A percentile compares a stretch with the other conserved stretches of the same genome.
These are phyloP conservation scores for Herpetospermum pedunculosum DNA, from an alignment of 306 rosid genomes.

Conservation along the genomic window DNA sequence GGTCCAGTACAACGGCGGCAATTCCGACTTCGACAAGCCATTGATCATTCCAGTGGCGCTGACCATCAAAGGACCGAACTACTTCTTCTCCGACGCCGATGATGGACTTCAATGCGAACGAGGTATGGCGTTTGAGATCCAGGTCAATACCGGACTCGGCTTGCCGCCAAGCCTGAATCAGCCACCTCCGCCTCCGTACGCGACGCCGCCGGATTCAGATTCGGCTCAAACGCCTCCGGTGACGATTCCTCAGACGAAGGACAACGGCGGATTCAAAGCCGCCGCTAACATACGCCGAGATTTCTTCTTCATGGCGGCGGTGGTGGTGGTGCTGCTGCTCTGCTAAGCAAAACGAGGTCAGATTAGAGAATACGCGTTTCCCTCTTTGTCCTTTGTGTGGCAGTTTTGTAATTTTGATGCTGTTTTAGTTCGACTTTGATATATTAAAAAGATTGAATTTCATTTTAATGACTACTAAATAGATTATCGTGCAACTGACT, in stretches of 20 bases:
- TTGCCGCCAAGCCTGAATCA: constrained; percentile 77
- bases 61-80: constrained; percentile 42
- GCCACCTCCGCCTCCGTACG: constrained; percentile 84
- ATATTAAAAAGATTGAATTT: no score
- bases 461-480: no score
- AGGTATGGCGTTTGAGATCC: constrained; percentile 65
- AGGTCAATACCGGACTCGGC: constrained; percentile 54
- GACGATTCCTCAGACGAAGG: constrained; percentile 10
- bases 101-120: constrained; percentile 53
- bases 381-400: not conserved
- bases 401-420: not conserved
- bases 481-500: no score
- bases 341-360: not conserved
- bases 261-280: constrained; percentile 13
- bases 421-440: no score
- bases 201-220: constrained; percentile 40
- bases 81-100: constrained; percentile 54
- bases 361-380: not conserved
- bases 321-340: constrained; percentile 8
- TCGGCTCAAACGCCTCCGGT: constrained; percentile 31
- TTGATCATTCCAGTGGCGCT: constrained; percentile 48
- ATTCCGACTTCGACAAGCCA: constrained; percentile 13
- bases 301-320: not conserved
- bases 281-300: constrained; percentile 16
- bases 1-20: constrained; percentile 32